Conservation (phyloP, 1,284 basidiomycete genomes). For the Mrakiaceae sp. region DNA sequence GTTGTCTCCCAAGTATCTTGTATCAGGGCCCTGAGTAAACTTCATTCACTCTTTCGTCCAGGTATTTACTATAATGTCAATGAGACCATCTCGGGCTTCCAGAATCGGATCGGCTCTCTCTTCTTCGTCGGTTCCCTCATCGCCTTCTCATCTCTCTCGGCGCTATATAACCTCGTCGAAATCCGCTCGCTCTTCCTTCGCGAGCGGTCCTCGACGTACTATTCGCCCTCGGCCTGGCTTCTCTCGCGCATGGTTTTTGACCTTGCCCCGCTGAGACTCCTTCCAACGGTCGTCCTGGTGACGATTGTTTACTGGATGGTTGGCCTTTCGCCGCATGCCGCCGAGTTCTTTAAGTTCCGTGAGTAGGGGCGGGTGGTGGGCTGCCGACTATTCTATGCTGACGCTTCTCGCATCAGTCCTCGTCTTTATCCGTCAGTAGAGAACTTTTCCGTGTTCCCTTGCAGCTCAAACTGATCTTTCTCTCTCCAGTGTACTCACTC, state of each 20-base stretch:
- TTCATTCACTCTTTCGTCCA: not conserved
- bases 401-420: constrained; percentile 35
- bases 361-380: no score
- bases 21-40: not conserved
- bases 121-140: constrained; percentile 83
- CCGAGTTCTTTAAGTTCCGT: constrained; percentile 65
- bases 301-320: constrained; percentile 83
- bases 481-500: constrained; percentile 48
- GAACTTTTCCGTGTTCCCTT: not conserved
- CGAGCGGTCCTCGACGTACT: constrained; percentile 68
- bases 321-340: constrained; percentile 56
- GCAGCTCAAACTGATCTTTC: not conserved
- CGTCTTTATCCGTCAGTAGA: constrained; percentile 43
- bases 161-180: constrained; percentile 72
- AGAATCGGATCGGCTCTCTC: constrained; percentile 74
- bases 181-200: constrained; percentile 71
- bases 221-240: constrained; percentile 70
- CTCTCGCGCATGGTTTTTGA: constrained; percentile 74
- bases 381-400: no score
- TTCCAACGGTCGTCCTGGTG: constrained; percentile 67
- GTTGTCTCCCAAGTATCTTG: constrained; percentile 29
- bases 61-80: no score
- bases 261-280: constrained; percentile 65
- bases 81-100: constrained; percentile 66
- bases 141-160: constrained; percentile 72